Base-by-base conservation (phyloP, 371 early-diverging fungal genomes). In the Haplosporangium sp. region DNA sequence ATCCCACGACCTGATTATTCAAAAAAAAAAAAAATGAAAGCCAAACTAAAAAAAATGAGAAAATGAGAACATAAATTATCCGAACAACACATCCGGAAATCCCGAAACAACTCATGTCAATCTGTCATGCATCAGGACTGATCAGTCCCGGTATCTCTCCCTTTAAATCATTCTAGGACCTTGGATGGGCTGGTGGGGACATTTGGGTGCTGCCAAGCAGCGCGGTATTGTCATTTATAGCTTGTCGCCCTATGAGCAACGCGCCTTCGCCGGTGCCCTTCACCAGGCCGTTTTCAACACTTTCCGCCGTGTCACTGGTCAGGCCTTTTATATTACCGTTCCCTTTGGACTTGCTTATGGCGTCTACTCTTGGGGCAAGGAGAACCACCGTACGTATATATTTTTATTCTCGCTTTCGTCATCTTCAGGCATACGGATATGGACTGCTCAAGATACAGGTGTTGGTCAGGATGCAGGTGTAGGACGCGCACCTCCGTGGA, bases 191-290 rank as follows among this genome's bases (percentile, higher is more conserved):
- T 85, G 91, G 90, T 93, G 93, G 92, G 93, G 93, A 74, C 82
- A 85, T 74, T 84, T 93, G 89, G 90, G 90, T 67, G 86, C 89
- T 52, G 90, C 91, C 79, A 90, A 89, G 83, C 91, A 91, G 73
- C 87, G 89, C 86, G 92, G 92, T 80, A 85, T 93, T 62, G 86
- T 84, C 59, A 87, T 89, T 23, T 95, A 95, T 86, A 62, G 86
- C 62, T 82, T 94, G 55, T 95, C 95, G 41, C 91, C 93, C 47
- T 93, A 87, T 85, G 89, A 93, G 83, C 93, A 93, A 83, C 90
- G 88, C 69, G 84, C 90, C 67, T 93, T 93, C 64, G 92, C 92
- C 65, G 92, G 92, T 74, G 90, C 86, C 55, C 81, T 89, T 62
- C 87, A 85, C 74, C 88, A 91, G 64, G 92, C 92, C 42, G 83